Conservation (phyloP, 1,284 basidiomycete genomes). For the Naganishia cerealis region DNA sequence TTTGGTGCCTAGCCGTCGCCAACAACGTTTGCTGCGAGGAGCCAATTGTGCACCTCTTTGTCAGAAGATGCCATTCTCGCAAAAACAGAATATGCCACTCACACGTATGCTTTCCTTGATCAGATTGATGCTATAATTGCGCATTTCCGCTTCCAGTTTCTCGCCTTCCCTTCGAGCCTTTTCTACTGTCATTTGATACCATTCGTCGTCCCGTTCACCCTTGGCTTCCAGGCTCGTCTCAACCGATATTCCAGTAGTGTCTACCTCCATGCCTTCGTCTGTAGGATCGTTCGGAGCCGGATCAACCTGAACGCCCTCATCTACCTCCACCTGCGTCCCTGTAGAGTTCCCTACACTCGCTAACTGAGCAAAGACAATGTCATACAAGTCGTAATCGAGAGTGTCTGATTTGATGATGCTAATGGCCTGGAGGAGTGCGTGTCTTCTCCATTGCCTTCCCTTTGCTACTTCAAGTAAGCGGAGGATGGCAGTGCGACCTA, state of each 20-base stretch:
- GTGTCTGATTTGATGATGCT: slow-evolving; percentile 31
- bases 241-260: not conserved
- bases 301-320: not conserved
- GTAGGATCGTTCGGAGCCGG: not conserved
- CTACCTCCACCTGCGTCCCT: not conserved
- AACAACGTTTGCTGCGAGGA: slow-evolving; percentile 25
- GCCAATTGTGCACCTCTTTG: not conserved
- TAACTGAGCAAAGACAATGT: slow-evolving; percentile 1
- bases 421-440: slow-evolving; percentile 22
- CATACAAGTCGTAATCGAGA: slow-evolving; percentile 27
- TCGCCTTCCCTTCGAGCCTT: slow-evolving; percentile 8
- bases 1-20: slow-evolving; percentile 24
- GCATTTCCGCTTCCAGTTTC: slow-evolving; percentile 32
- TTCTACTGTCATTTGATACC: slow-evolving; percentile 1
- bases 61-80: not conserved
- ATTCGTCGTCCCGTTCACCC: slow-evolving; percentile 15
- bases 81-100: not conserved
- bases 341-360: not conserved
- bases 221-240: not conserved
- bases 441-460: not conserved
- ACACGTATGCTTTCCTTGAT: slow-evolving; percentile 35
- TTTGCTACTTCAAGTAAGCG: slow-evolving; percentile 21
- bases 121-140: slow-evolving; percentile 31
- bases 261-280: not conserved
- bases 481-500: slow-evolving; percentile 31